Evolutionary conservation across 75 land plant genomes (phyloP), one percentile per base, ranked within the genome.

Genomic region (Ceratopteris richardii): DNA sequence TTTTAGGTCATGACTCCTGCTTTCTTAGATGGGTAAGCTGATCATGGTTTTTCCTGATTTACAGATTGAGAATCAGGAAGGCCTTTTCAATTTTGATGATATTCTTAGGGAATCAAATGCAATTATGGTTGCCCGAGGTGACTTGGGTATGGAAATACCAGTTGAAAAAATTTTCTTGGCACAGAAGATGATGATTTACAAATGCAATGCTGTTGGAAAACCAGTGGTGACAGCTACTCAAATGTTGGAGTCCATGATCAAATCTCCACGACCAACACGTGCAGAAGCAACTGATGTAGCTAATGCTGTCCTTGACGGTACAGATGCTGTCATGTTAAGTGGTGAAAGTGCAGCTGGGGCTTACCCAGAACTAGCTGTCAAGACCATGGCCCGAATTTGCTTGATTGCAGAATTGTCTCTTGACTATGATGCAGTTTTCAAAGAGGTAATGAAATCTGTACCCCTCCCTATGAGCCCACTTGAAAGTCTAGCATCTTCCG

Each of bases 281-380:
- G 96, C 92, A 16, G 96, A 90, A 55, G 95, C 95, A 10, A 89
- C 95, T n/a, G n/a, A n/a, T n/a, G n/a, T n/a, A n/a, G n/a, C n/a
- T n/a, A n/a, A n/a, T n/a, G n/a, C n/a, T n/a, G n/a, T n/a, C n/a
- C n/a, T n/a, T n/a, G n/a, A n/a, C n/a, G n/a, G n/a, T n/a, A n/a
- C n/a, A n/a, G n/a, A n/a, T n/a, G n/a, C n/a, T n/a, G n/a, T n/a
- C n/a, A n/a, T n/a, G n/a, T n/a, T n/a, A n/a, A n/a, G n/a, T 76
- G 96, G 96, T 16, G 96, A 90, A 60, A 90, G 85, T 56, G 92
- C 96, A 39, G 91, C 87, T 59, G 96, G 93, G 25, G 77, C 87
- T 0, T 90, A 90, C 53, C 96, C 96, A 19, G 87, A 83, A 53
- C 30, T 76, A 20, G 96, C 92, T 24, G 92, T 90, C 19, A 84